A percentile compares a stretch with the other conserved stretches of the same genome.
Evolutionary conservation across 164 flowering plant genomes (phyloP).

Genomic region (Piper longum): DNA sequence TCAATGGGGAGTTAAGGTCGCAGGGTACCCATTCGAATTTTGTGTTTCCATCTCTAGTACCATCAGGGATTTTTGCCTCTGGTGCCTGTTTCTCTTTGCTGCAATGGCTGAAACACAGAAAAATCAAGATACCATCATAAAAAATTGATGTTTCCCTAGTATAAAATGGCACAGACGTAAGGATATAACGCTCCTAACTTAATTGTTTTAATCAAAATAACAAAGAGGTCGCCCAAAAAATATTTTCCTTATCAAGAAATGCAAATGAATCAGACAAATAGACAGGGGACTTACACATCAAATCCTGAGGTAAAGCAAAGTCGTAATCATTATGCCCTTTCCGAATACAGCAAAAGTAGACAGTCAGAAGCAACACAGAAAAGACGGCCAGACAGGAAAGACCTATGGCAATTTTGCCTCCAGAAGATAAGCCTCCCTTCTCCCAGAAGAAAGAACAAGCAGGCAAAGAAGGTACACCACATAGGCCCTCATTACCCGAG

Average conservation of each 20-base stretch:
- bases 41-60: conserved; percentile 90
- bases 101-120: conserved; percentile 47
- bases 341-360: conserved; percentile 51
- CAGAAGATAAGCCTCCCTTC: conserved; percentile 51
- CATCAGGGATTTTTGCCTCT: conserved; percentile 91
- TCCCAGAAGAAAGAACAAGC: conserved; percentile 77
- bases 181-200: too few species aligned
- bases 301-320: conserved; percentile 81
- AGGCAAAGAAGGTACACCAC: conserved; percentile 82
- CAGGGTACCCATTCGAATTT: conserved; percentile 61
- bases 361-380: conserved; percentile 24
- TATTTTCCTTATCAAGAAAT: background rate
- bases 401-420: conserved; percentile 73
- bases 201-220: too few species aligned
- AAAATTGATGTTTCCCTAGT: too few species aligned
- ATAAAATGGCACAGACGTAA: too few species aligned
- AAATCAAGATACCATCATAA: too few species aligned
- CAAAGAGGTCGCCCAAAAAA: background rate
- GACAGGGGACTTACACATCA: conserved; percentile 52
- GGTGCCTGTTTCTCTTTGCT: conserved; percentile 86
- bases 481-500: conserved; percentile 76
- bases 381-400: conserved; percentile 41
- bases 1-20: conserved; percentile 36
- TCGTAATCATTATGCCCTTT: conserved; percentile 72
- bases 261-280: background rate